Evolutionary conservation across 495 filamentous ascomycete species (phyloP).

Genomic region (Poronia punctata): DNA sequence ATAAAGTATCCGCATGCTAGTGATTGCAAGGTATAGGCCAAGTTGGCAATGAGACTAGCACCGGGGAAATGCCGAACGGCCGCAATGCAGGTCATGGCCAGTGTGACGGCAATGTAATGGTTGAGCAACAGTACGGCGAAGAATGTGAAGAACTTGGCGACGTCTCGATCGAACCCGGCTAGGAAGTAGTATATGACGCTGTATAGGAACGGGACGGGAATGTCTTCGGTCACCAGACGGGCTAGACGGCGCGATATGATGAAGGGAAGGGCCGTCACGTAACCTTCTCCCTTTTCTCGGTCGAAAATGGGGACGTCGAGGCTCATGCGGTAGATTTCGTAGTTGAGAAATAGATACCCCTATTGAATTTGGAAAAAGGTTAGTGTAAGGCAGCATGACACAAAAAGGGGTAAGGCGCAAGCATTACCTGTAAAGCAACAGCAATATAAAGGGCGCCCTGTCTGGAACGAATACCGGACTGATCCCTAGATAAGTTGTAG

Average conservation of each 20-base stretch:
- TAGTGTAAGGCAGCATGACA: background rate
- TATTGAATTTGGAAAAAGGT: background rate
- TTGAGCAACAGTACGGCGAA: constrained; percentile 54
- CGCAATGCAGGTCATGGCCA: constrained; percentile 52
- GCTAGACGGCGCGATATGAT: constrained; percentile 59
- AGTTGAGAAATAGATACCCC: constrained; percentile 65
- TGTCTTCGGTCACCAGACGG: constrained; percentile 57
- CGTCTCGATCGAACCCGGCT: constrained; percentile 58
- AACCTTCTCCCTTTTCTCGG: constrained; percentile 62
- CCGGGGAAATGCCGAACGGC: constrained; percentile 55
- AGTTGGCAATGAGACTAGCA: constrained; percentile 53
- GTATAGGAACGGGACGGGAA: constrained; percentile 62
- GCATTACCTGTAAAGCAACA: constrained; percentile 46
- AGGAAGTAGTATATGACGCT: constrained; percentile 67
- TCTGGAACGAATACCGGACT: constrained; percentile 58
- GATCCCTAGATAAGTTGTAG: constrained; percentile 48
- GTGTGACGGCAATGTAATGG: constrained; percentile 61
- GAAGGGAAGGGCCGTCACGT: constrained; percentile 59
- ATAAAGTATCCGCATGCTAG: constrained; percentile 70
- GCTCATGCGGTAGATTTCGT: constrained; percentile 63
- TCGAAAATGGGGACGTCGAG: constrained; percentile 68
- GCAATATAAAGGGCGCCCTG: constrained; percentile 64
- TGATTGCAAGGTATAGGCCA: constrained; percentile 62
- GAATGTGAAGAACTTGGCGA: constrained; percentile 60
- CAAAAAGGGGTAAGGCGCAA: no score